A percentile compares a stretch with the other conserved stretches of the same genome.
Conservation (phyloP, 331 rosid genomes). For the Acacia concinna region DNA sequence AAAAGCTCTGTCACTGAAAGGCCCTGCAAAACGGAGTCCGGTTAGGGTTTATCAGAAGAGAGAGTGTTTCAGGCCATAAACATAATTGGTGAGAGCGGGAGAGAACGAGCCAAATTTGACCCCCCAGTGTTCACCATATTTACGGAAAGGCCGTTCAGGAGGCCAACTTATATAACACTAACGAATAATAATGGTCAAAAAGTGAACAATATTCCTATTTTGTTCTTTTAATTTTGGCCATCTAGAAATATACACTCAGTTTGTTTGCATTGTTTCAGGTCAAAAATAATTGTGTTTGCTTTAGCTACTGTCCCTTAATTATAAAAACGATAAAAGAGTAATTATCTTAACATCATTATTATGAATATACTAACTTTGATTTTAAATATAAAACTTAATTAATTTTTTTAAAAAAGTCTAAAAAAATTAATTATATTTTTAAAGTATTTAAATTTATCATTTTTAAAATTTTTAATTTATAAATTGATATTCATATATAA, state of each 20-base stretch:
- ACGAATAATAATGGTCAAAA: not conserved
- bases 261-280: constrained; percentile 2
- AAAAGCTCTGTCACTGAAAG: not conserved
- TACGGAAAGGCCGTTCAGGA: not conserved
- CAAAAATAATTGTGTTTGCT: not conserved
- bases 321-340: too few relatives aligned
- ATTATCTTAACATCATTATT: too few relatives aligned
- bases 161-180: too few relatives aligned
- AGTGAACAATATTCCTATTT: not conserved
- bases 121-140: not conserved
- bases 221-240: not conserved
- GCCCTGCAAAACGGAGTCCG: not conserved
- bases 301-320: too few relatives aligned
- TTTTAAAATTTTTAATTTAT: too few relatives aligned
- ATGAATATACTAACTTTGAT: too few relatives aligned
- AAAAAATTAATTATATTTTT: too few relatives aligned
- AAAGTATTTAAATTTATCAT: too few relatives aligned
- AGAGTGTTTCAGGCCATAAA: not conserved
- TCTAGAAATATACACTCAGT: not conserved
- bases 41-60: constrained; percentile 36
- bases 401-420: too few relatives aligned
- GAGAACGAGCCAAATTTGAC: not conserved
- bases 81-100: constrained; percentile 40
- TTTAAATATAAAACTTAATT: too few relatives aligned
- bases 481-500: too few relatives aligned